Conservation (phyloP, 768 basidiomycete species). For the Trametes cubensis region DNA sequence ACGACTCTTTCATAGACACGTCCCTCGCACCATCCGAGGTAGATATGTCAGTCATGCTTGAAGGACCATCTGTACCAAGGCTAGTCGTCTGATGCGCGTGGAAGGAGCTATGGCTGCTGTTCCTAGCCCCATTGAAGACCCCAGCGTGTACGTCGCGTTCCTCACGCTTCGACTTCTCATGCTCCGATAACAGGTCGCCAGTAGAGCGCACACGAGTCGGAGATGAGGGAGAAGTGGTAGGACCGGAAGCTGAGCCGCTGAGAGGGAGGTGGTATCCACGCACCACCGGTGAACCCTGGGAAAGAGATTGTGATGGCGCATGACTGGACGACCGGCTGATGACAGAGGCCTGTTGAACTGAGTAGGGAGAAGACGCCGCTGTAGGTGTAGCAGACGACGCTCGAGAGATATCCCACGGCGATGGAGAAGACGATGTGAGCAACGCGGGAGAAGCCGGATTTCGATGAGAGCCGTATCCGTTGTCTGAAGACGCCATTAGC, state of each 20-base stretch:
- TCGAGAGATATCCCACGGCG: conserved; percentile 54
- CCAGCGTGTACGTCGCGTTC: conserved; percentile 23
- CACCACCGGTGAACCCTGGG: conserved; percentile 5
- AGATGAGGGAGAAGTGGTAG: conserved; percentile 43
- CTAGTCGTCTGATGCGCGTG: conserved; percentile 11
- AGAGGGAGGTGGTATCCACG: conserved; percentile 19
- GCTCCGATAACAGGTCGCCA: conserved; percentile 53
- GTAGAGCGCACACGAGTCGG: conserved; percentile 59
- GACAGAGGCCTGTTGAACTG: conserved; percentile 30
- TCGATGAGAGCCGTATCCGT: conserved; percentile 44
- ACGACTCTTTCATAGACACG: conserved; percentile 51
- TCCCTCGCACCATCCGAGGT: conserved; percentile 28
- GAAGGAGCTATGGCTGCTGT: conserved; percentile 20
- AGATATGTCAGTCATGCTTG: conserved; percentile 26
- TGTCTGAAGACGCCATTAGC: conserved; percentile 2
- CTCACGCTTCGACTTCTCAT: conserved; percentile 29
- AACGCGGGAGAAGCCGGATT: conserved; percentile 77
- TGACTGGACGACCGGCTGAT: conserved; percentile 35
- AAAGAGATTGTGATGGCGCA: conserved; percentile 23
- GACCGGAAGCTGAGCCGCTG: conserved; percentile 22
- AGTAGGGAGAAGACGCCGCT: conserved; percentile 42
- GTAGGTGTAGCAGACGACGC: conserved; percentile 57
- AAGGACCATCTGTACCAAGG: conserved; percentile 14
- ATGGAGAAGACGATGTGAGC: conserved; percentile 42
- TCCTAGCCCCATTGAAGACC: conserved; percentile 7